Base-by-base conservation (phyloP, 2,329 filamentous ascomycete species). In the Fusarium sterilihyphosum region DNA sequence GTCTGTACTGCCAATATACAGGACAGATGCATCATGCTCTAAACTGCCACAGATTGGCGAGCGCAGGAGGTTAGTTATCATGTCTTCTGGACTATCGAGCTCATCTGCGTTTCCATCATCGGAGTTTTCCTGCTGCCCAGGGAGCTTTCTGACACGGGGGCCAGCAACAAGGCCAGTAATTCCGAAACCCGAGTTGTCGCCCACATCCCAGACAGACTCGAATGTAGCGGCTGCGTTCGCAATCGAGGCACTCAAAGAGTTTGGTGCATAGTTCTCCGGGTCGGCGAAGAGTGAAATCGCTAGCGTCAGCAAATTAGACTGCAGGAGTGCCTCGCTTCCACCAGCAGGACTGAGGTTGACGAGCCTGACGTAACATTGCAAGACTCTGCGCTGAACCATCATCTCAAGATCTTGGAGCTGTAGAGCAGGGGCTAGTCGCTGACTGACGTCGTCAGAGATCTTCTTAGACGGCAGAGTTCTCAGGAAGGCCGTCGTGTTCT, bases 321-420 rank as follows among this genome's bases (percentile, higher is more conserved):
- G 95, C 31, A 97, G 87, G 16, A 98, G 88, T 5, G 94, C 91
- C 82, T 99, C 96, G 63, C 92, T 93, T 70, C 94, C 94, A 46
- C 94, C 94, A 22, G 92, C 89, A 43, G 96, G 94, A 78, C 94
- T 97, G 58, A 97, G 89, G 77, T 94, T 95, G 26, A 98, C 92
- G 43, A 99, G 88, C 82, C 96, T 96, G 41, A 94, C 93, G 80
- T 98, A 99, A 81, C 95, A 98, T 82, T 99, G 96, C 62, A 99
- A 87, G 8, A 99, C 95, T 78, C 96, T 91, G 65, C 96, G 89
- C 77, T 97, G 93, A 18, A 98, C 94, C 94, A 98, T 97, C 74
- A 96, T 91, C 65, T 96, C 94, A 63, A 97, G 90, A 79, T 99
- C 96, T 72, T 95, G 91, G 24, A 99, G 86, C 80, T 98, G 96